Base-by-base conservation (phyloP, 139 green algal species). In the Auxenochlorella pyrenoidosa region DNA sequence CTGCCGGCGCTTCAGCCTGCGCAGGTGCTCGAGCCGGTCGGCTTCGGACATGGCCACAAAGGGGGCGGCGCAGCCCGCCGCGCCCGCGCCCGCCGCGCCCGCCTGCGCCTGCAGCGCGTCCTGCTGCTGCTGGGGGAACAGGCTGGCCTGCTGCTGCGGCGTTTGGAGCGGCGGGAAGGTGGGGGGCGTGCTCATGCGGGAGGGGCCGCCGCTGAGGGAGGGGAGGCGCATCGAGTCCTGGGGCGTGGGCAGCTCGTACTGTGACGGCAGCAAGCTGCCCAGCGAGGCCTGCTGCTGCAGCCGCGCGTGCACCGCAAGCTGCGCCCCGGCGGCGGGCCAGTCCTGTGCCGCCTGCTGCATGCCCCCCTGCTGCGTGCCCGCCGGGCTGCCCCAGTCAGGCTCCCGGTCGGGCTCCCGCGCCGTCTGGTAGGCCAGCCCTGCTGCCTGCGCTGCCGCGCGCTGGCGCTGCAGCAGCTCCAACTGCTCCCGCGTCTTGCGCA, bases 401-500 rank as follows among this genome's bases (percentile, higher is more conserved):
- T 60, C 43, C 30, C 38, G 58, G 38, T 43, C 75, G 0, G 36
- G 41, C 26, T 26, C 16, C 38, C 34, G 59, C 59, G 58, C 38
- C 26, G 58, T 5, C 60, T 44, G 51, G 2, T 5, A 34, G 22
- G 58, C 40, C 13, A 41, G 76, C 0, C 47, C 19, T 18, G 0
- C 19, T 19, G 47, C 47, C 41, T 28, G 16, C 41, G 75, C 28
- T 38, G 41, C 28, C 16, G 44, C 75, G 44, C 5, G 76, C 76
- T 81, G 79, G 36, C 16, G 36, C 63, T 85, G 80, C 80, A 85
- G 21, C 63, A 59, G 36, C 40, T 77, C 30, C 40, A 85, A 63
- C 80, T 85, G 80, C 60, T 85, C 63, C 28, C 38, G 43, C 28
- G 68, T 47, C 40, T 60, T 75, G 26, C 80, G 80, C 80, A 85